phyloP scores from a whole-genome alignment of 352 stramenopile species.

The Globisporangium recalcitrans region DNA sequence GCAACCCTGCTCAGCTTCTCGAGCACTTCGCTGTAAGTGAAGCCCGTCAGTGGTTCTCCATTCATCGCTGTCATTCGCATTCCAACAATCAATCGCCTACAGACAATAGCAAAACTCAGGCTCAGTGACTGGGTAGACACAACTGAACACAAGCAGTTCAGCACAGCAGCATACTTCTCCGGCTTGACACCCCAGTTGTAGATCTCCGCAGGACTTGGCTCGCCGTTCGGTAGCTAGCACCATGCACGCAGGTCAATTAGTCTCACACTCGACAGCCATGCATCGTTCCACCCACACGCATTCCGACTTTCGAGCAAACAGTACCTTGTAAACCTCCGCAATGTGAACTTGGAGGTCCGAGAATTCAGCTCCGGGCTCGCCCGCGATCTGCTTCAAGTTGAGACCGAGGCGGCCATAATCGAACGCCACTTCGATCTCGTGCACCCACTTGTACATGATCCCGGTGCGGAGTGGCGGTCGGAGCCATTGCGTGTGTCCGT shows the following conservation, averaged over 20 bases:
- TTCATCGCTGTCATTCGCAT: conserved; percentile 86
- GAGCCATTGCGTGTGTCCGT: conserved; percentile 80
- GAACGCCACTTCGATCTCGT: conserved; percentile 83
- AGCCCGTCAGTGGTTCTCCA: conserved; percentile 64
- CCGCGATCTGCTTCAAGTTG: conserved; percentile 81
- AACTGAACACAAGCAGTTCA: background rate
- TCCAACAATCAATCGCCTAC: conserved; percentile 56
- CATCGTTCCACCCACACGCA: background rate
- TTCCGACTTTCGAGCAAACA: background rate
- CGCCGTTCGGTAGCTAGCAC: conserved; percentile 54
- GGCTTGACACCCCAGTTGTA: conserved; percentile 90
- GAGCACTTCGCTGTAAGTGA: conserved; percentile 75
- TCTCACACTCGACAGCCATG: background rate
- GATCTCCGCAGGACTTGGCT: conserved; percentile 82
- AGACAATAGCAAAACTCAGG: background rate
- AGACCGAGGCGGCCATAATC: conserved; percentile 68
- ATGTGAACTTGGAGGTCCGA: conserved; percentile 77
- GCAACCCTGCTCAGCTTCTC: conserved; percentile 63
- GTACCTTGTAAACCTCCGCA: conserved; percentile 77
- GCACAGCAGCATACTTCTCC: conserved; percentile 46
- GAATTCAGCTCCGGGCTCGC: conserved; percentile 61
- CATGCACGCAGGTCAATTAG: background rate
- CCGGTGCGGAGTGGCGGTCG: conserved; percentile 67
- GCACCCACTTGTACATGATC: conserved; percentile 65
- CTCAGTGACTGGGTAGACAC: background rate